Conservation (phyloP, 2,329 filamentous ascomycete species). For the Xylaria sp. region DNA sequence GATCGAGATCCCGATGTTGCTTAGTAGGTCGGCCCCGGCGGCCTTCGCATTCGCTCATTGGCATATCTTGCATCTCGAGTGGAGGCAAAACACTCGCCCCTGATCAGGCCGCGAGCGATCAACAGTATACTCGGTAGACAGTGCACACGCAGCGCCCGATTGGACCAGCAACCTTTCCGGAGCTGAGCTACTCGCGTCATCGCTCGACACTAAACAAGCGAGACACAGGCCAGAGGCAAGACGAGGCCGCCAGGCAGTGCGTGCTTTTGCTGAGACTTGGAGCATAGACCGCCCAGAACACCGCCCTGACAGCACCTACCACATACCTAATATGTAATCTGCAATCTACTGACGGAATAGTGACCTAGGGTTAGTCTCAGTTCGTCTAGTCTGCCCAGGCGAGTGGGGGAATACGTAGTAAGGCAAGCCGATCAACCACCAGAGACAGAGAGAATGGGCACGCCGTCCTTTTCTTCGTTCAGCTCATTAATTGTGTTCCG, state of each 20-base stretch:
- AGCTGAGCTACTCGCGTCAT: constrained; percentile 27
- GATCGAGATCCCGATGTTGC: constrained; percentile 20
- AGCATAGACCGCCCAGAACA: too few species aligned
- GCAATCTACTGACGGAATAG: too few species aligned
- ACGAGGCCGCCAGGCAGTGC: background rate
- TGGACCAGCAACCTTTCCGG: constrained; percentile 11
- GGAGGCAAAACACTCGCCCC: background rate
- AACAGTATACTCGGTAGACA: background rate
- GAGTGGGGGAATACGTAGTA: constrained; percentile 13
- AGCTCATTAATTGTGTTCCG: background rate
- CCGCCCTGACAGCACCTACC: too few species aligned
- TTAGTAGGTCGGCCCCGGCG: background rate
- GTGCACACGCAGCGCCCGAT: constrained; percentile 12
- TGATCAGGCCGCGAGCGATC: background rate
- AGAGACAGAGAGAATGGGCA: constrained; percentile 10
- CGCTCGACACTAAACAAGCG: constrained; percentile 1
- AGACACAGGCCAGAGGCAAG: background rate
- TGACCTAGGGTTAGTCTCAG: too few species aligned
- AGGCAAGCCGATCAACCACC: constrained; percentile 7
- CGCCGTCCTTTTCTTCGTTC: constrained; percentile 12
- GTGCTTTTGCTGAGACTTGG: background rate
- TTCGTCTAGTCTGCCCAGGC: background rate
- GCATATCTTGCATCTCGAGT: background rate
- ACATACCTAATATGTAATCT: too few species aligned
- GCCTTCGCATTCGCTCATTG: constrained; percentile 6